Evolutionary conservation across 2,329 filamentous ascomycete genomes (phyloP).

Genomic region (Parastagonospora avenae): DNA sequence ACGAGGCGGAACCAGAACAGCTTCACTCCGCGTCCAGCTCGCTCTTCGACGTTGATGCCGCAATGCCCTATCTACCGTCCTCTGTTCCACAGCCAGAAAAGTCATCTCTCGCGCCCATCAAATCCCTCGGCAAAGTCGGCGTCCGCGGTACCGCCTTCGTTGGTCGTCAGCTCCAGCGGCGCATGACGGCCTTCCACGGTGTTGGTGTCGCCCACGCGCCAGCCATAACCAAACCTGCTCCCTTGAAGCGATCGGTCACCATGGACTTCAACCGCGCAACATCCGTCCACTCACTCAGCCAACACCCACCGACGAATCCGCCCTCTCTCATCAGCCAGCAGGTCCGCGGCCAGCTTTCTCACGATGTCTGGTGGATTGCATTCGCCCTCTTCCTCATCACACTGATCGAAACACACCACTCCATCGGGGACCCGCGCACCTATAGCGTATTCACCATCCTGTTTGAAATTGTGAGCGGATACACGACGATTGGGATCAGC

Average conservation of each 20-base stretch:
- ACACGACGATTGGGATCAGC: constrained; percentile 28
- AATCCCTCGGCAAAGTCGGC: constrained; percentile 7
- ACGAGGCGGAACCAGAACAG: constrained; percentile 24
- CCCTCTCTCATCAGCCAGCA: constrained; percentile 27
- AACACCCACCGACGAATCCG: constrained; percentile 16
- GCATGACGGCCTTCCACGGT: constrained; percentile 28
- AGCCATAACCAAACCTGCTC: constrained; percentile 8
- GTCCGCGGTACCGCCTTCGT: constrained; percentile 25
- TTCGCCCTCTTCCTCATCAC: constrained; percentile 29
- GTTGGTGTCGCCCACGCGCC: constrained; percentile 21
- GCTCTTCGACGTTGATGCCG: constrained; percentile 23
- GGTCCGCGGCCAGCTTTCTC: constrained; percentile 26
- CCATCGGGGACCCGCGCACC: constrained; percentile 22
- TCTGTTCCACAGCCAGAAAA: constrained; percentile 9
- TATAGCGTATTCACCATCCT: constrained; percentile 28
- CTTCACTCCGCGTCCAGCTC: constrained; percentile 26
- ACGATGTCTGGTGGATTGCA: constrained; percentile 31
- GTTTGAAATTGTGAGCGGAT: constrained; percentile 28
- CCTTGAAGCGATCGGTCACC: constrained; percentile 10
- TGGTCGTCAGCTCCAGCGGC: constrained; percentile 24
- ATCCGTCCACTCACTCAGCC: constrained; percentile 22
- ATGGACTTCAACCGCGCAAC: constrained; percentile 24
- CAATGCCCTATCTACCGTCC: constrained; percentile 12
- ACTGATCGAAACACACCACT: constrained; percentile 28
- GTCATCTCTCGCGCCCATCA: constrained; percentile 10